These are phyloP conservation scores for Leishmania guyanensis DNA, from an alignment of 208 protist species.

Conservation along the genomic window DNA sequence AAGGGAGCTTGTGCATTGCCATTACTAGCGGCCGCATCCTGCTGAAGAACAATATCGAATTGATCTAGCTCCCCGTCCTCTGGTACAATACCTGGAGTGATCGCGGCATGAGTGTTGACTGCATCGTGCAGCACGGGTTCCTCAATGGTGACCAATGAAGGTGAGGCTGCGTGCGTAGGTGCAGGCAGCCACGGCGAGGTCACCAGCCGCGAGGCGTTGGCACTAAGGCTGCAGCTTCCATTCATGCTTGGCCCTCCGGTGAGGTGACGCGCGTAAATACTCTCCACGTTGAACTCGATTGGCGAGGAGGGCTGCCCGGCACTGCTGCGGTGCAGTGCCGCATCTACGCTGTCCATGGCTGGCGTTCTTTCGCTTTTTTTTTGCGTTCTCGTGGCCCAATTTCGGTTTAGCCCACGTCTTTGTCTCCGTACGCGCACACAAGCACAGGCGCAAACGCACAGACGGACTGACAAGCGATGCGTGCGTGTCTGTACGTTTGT, in stretches of 20 bases:
- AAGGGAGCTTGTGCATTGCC: conserved; percentile 11
- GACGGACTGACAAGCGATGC: not conserved
- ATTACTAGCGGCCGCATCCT: conserved; percentile 36
- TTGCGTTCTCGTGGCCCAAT: not conserved
- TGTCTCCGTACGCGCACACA: not conserved
- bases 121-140: conserved; percentile 4
- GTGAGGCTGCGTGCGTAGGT: not conserved
- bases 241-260: conserved; percentile 7
- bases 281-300: conserved; percentile 29
- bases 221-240: conserved; percentile 11
- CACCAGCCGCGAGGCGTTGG: conserved; percentile 13
- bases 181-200: conserved; percentile 17
- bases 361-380: conserved; percentile 1
- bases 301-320: conserved; percentile 29
- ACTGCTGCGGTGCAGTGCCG: conserved; percentile 20
- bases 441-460: conserved; percentile 3
- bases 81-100: conserved; percentile 5
- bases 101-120: conserved; percentile 2
- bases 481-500: not conserved
- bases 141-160: not conserved
- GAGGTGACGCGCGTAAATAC: conserved; percentile 13
- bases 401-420: too few species aligned
- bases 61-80: conserved; percentile 57
- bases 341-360: conserved; percentile 27
- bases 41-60: conserved; percentile 72